These are phyloP conservation scores for Neonectria neomacrospora DNA, from an alignment of 2,329 filamentous ascomycete species.

Conservation along the genomic window DNA sequence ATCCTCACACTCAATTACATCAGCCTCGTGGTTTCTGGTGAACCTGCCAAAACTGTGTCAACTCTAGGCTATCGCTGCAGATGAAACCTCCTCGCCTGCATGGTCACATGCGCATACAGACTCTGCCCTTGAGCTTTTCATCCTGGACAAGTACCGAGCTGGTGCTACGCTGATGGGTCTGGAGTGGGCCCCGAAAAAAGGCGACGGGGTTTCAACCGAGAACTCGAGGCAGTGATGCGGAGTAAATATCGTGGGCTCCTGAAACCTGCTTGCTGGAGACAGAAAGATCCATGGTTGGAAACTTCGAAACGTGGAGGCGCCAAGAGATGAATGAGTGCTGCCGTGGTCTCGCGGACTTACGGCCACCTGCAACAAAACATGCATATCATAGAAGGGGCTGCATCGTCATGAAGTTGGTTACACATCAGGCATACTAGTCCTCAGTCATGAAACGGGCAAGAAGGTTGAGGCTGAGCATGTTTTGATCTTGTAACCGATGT, in stretches of 20 bases:
- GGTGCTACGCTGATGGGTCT: slow-evolving; percentile 20
- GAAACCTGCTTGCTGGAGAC: slow-evolving; percentile 16
- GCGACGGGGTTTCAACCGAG: slow-evolving; percentile 7
- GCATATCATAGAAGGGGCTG: slow-evolving; percentile 4
- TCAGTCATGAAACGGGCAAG: slow-evolving; percentile 18
- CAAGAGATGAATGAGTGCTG: slow-evolving; percentile 13
- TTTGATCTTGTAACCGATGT: slow-evolving; percentile 22
- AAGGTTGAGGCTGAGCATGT: slow-evolving; percentile 8
- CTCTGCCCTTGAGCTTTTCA: slow-evolving; percentile 12
- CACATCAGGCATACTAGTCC: slow-evolving; percentile 2
- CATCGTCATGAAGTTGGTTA: slow-evolving; percentile 8
- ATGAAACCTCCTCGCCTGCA: slow-evolving; percentile 27
- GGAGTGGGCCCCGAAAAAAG: slow-evolving; percentile 2
- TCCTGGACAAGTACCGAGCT: slow-evolving; percentile 12
- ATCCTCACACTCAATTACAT: slow-evolving; percentile 10
- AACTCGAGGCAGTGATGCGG: slow-evolving; percentile 6
- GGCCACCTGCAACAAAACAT: slow-evolving; percentile 2
- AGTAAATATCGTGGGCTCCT: slow-evolving; percentile 10
- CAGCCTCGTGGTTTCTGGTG: slow-evolving; percentile 12
- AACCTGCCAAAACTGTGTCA: slow-evolving; percentile 18
- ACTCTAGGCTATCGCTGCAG: slow-evolving; percentile 13
- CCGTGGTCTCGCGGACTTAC: slow-evolving; percentile 1
- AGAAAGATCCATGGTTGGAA: slow-evolving; percentile 12
- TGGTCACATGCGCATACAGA: slow-evolving; percentile 16
- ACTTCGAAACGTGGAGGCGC: slow-evolving; percentile 5